These are phyloP conservation scores for Bolboschoenus planiculmis DNA, from an alignment of 176 grass and related monocot species.

Conservation along the genomic window DNA sequence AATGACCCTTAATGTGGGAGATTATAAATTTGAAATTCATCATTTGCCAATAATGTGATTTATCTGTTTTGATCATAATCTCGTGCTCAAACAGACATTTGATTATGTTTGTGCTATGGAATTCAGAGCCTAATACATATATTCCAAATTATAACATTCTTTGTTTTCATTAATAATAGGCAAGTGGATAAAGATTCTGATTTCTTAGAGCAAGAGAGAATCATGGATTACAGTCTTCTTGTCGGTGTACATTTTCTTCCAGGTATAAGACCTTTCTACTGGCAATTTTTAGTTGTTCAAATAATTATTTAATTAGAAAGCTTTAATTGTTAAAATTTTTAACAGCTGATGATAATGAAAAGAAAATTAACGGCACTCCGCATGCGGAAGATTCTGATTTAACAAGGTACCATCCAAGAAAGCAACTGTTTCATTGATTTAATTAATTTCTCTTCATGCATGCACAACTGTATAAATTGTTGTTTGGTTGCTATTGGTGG, in stretches of 20 bases:
- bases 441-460: not conserved
- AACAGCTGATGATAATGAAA: conserved; percentile 23
- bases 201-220: conserved; percentile 94
- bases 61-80: too few relatives aligned
- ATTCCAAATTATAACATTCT: not conserved
- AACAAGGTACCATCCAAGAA: conserved; percentile 30
- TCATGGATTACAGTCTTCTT: conserved; percentile 99
- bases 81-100: too few relatives aligned
- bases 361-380: conserved; percentile 26
- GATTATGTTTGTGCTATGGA: not conserved
- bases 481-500: not conserved
- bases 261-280: conserved; percentile 3
- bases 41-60: too few relatives aligned
- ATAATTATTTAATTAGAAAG: not conserved
- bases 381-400: conserved; percentile 40
- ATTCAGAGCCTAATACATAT: not conserved
- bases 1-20: not conserved
- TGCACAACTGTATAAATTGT: not conserved
- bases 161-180: conserved; percentile 32
- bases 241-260: conserved; percentile 77
- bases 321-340: not conserved
- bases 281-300: not conserved
- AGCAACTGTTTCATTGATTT: not conserved
- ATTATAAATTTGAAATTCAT: too few relatives aligned
- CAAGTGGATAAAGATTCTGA: conserved; percentile 97